Evolutionary conservation across 345 rosid genomes (phyloP), one percentile per base, ranked within the genome.

Genomic region (Passiflora organensis): DNA sequence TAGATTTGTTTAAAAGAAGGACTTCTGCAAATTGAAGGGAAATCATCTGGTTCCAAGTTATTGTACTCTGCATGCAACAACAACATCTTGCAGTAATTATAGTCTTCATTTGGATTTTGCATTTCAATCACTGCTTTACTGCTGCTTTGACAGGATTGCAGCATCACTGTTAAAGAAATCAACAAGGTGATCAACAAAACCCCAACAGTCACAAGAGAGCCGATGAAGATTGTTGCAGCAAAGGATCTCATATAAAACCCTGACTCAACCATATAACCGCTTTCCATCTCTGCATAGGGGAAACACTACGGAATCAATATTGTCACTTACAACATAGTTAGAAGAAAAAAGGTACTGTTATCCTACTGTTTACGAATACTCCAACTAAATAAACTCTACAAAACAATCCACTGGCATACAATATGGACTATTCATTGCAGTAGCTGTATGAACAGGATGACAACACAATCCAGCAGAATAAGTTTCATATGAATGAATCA

Each of bases 241-340:
- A 84, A 80, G 28, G 95, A 80, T 58, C 89, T 72, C 91, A 90
- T 80, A 66, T 77, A 77, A 78, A 89, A 85, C 48, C 96, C 94
- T 0, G 87, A 72, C 48, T 87, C 97, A 28, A 74, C 64, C n/a
- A 38, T 16, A 55, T 70, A 70, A n/a, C 63, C 69, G 71, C 91
- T 87, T 39, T 78, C 82, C 58, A 71, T 23, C 57, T 81, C 97
- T 72, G 80, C 65, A 58, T 34, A 52, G 53, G 48, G 47, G n/a
- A 51, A 63, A 25, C 37, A n/a, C 14, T 14, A 13, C 1, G 39
- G n/a, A 39, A 55, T 53, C 41, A 57, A 19, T n/a, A 32, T 42
- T 46, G 32, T 43, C 39, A 49, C 19, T 49, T 24, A 28, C 10
- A 32, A 14, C 16, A 48, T 37, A 23, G 53, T 34, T 0, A 41